Base-by-base conservation (phyloP, 371 early-diverging fungal genomes). In the Syncephalastrum contaminatum region DNA sequence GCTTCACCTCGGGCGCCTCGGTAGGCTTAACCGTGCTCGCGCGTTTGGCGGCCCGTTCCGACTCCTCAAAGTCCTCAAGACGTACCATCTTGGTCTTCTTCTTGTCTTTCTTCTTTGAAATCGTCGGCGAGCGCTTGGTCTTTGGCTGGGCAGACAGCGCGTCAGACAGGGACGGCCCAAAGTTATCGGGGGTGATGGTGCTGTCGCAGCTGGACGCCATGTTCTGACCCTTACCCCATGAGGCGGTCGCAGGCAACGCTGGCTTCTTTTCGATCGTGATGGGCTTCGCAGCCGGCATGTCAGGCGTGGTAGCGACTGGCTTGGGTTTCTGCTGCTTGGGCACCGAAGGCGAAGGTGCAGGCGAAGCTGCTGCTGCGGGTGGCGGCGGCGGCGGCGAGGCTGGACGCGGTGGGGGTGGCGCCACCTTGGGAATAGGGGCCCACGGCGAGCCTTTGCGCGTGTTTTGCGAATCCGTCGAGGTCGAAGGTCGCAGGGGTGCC, bases 171-270 rank as follows among this genome's bases (percentile, higher is more conserved):
- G 78, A 77, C 5, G 75, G 75, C 6, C 75, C 78, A 51, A 74
- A 74, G 30, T 72, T 66, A 12, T 57, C 67, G 43, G 79, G 81
- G 4, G 74, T 72, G 4, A 66, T 66, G 1, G 69, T 66, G 46
- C 54, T 75, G 7, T 66, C 67, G 6, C 64, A 56, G 2, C 54
- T 65, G 12, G 70, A 63, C 0, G 75, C 58, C 4, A 48, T 50
- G 51, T 15, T 50, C 19, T 40, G 54, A 18, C 72, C 66, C 44
- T 73, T 81, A 8, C 81, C 87, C 87, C 87, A 86, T 0, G 87
- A 83, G 0, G 83, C 87, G 15, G 82, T 76, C 12, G 82, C 79
- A 4, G 87, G 87, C n/a, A 86, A 58, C 21, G 84, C 83, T 15
- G 84, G 82, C 47, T 71, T 75, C 47, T 77, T 59, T 61, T 53